Evolutionary conservation across 225 moss, liverwort and hornwort species (phyloP).

Genomic region (Bryoerythrophyllum caledonicum): DNA sequence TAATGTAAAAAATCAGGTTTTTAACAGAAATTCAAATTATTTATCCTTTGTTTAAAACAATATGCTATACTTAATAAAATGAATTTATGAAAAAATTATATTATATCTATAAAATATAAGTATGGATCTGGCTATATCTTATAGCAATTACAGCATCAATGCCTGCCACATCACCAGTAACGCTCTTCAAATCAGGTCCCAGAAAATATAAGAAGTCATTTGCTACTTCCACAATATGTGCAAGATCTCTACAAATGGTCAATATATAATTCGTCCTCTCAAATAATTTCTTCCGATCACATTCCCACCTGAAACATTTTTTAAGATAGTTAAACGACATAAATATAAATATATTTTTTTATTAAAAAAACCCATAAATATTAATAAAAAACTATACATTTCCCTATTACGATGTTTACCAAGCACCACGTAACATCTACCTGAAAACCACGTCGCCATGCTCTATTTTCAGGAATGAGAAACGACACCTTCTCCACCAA

Average conservation of each 20-base stretch:
- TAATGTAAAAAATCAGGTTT: too few relatives aligned
- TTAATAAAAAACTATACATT: too few relatives aligned
- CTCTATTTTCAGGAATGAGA: too few relatives aligned
- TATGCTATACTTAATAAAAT: background rate
- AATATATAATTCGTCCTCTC: conserved; percentile 88
- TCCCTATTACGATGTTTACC: too few relatives aligned
- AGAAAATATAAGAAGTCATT: conserved; percentile 86
- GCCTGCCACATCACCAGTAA: conserved; percentile 77
- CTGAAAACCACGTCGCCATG: too few relatives aligned
- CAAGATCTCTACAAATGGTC: conserved; percentile 61
- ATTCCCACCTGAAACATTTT: conserved; percentile 91
- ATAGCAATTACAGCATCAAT: conserved; percentile 73
- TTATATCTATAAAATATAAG: background rate
- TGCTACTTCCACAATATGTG: conserved; percentile 75
- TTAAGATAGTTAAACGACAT: too few relatives aligned
- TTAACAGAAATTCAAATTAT: too few relatives aligned
- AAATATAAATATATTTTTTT: too few relatives aligned
- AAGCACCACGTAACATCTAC: too few relatives aligned
- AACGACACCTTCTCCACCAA: too few relatives aligned
- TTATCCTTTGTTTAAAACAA: too few relatives aligned
- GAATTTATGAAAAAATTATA: background rate
- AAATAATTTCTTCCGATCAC: conserved; percentile 83
- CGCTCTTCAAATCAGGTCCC: conserved; percentile 83
- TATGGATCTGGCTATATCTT: background rate
- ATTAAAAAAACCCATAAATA: too few relatives aligned